phyloP scores from a whole-genome alignment of 148 eudicot genomes.

The Camellia japonica region DNA sequence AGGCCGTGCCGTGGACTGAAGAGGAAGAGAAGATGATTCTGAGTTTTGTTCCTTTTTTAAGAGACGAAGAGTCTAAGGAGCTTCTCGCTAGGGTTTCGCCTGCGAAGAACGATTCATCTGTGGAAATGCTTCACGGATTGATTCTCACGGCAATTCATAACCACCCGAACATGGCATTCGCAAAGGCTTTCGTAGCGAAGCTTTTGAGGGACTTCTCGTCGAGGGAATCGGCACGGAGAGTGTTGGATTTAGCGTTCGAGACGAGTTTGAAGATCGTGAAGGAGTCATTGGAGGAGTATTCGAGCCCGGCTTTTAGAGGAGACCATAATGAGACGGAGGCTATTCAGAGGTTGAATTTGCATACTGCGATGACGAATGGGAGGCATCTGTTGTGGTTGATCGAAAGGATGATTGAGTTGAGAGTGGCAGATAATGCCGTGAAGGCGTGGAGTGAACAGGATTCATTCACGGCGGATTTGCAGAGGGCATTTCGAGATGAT shows the following conservation, averaged over 20 bases:
- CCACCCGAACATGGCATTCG: conserved; percentile 71
- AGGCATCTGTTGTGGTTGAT: conserved; percentile 89
- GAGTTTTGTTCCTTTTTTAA: conserved; percentile 45
- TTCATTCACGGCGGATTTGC: conserved; percentile 70
- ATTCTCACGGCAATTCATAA: conserved; percentile 61
- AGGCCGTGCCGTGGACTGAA: conserved; percentile 93
- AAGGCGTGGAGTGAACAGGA: conserved; percentile 82
- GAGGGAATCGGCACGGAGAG: conserved; percentile 57
- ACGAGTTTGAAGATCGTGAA: conserved; percentile 65
- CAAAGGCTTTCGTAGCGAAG: conserved; percentile 88
- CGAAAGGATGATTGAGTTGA: conserved; percentile 93
- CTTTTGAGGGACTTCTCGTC: conserved; percentile 69
- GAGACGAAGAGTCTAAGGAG: conserved; percentile 58
- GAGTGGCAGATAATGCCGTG: conserved; percentile 77
- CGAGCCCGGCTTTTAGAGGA: conserved; percentile 78
- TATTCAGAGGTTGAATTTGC: conserved; percentile 85
- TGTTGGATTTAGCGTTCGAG: conserved; percentile 58
- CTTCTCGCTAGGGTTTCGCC: conserved; percentile 71
- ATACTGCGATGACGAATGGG: conserved; percentile 61
- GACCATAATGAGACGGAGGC: conserved; percentile 87
- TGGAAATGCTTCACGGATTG: conserved; percentile 73
- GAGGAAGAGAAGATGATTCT: conserved; percentile 65
- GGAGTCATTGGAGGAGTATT: conserved; percentile 78
- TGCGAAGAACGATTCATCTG: conserved; percentile 33
- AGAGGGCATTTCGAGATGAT: conserved; percentile 82